Evolutionary conservation across 2,329 filamentous ascomycete genomes (phyloP).

Genomic region (Sclerotinia trifoliorum): DNA sequence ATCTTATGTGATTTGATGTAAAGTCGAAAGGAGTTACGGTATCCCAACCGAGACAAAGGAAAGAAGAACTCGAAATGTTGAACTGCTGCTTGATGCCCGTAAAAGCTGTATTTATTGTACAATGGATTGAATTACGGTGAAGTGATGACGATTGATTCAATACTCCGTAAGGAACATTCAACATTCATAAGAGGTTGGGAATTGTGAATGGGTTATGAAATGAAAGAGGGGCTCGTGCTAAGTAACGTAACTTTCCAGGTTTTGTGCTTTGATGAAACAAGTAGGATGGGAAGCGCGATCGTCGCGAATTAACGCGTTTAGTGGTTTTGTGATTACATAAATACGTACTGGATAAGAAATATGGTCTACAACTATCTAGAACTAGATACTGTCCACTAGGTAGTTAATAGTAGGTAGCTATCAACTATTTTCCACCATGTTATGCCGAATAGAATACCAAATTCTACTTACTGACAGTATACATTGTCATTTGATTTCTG

Average conservation of each 20-base stretch:
- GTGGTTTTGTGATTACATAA: slow-evolving; percentile 10
- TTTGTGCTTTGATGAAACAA: not conserved
- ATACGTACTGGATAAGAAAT: not conserved
- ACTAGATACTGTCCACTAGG: no score
- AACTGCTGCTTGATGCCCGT: no score
- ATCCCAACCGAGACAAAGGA: not conserved
- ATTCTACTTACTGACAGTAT: not conserved
- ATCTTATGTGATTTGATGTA: not conserved
- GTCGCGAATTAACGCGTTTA: slow-evolving; percentile 11
- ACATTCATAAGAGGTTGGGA: not conserved
- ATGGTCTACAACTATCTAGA: no score
- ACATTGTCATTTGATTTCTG: not conserved
- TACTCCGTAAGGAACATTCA: not conserved
- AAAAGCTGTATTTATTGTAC: not conserved
- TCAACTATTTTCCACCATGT: not conserved
- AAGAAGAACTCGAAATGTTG: not conserved
- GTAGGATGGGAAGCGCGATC: not conserved
- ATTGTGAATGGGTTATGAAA: slow-evolving; percentile 14
- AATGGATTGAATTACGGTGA: not conserved
- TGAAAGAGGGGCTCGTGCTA: slow-evolving; percentile 10
- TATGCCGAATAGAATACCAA: not conserved
- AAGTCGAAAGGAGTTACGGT: not conserved
- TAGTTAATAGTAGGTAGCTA: no score
- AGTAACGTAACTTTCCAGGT: not conserved
- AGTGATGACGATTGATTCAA: not conserved